Base-by-base conservation (phyloP, 306 rosid genomes). In the Quercus wislizeni region DNA sequence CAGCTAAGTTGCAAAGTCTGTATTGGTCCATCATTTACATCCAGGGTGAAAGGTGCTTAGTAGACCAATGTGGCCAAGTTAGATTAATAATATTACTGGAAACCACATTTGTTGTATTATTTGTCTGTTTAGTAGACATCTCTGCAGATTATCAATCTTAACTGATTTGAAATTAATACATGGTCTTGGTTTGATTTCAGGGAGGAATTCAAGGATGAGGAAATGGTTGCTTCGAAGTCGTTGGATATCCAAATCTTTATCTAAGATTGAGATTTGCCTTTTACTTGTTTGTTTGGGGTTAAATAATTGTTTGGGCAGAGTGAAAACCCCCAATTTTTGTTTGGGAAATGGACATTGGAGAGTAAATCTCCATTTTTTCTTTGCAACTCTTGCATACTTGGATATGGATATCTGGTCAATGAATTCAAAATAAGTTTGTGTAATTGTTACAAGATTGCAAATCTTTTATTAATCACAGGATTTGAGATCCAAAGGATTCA, bases 181-280 rank as follows among this genome's bases (percentile, higher is more conserved):
- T 78, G 46, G 31, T 69, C 21, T 25, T 58, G 55, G 14, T 70
- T 57, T 71, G 79, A 78, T 90, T 82, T 79, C 92, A 95, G 99
- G 88, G 99, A 95, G 90, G 99, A 95, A 80, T 95, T 95, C 85
- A 95, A 95, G 89, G 96, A 90, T 76, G 99, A 95, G 82, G 83
- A 63, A 69, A 76, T 77, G 75, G 89, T 79, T 46, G 92, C 87
- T 25, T 82, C 78, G 61, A 92, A 91, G 89, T 83, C 97, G 28
- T 84, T 95, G 92, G 99, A 95, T 79, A 85, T 92, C 74, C 83
- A 97, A 82, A 95, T 90, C 94, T 92, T 92, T 86, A 84, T 95
- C 55, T 93, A 49, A 87, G 80, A 62, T 51, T 46, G 12, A 23
- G 64, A 14, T 49, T 61, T 54, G 57, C 58, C 58, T 70, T 56